Evolutionary conservation across 768 basidiomycete species (phyloP).

Genomic region (Trametes cinnabarina): DNA sequence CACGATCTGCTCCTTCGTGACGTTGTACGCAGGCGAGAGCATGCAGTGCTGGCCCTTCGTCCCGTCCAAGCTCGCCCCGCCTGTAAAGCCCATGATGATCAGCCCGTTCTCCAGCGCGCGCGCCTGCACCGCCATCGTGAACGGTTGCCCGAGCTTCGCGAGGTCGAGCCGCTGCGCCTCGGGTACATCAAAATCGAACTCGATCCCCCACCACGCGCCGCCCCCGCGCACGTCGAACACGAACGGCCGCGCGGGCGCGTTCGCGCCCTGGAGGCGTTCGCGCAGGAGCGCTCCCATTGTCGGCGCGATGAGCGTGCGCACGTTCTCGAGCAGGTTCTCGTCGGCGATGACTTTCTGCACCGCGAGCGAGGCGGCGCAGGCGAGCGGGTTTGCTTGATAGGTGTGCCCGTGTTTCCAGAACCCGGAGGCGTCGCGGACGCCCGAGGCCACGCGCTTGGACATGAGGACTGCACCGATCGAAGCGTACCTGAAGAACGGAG

Average conservation of each 20-base stretch:
- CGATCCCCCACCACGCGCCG: slow-evolving; percentile 82
- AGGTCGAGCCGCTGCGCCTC: slow-evolving; percentile 47
- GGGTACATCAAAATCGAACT: slow-evolving; percentile 64
- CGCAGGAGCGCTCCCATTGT: slow-evolving; percentile 55
- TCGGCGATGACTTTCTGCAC: slow-evolving; percentile 71
- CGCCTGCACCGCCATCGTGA: slow-evolving; percentile 71
- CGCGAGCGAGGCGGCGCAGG: slow-evolving; percentile 77
- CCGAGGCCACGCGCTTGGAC: slow-evolving; percentile 66
- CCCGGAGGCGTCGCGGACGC: slow-evolving; percentile 65
- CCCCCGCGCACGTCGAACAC: slow-evolving; percentile 81
- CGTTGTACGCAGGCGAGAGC: slow-evolving; percentile 78
- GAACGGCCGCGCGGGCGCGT: slow-evolving; percentile 59
- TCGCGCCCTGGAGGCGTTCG: slow-evolving; percentile 52
- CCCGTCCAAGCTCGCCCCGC: slow-evolving; percentile 67
- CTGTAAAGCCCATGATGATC: slow-evolving; percentile 71
- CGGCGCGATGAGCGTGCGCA: slow-evolving; percentile 51
- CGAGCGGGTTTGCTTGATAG: slow-evolving; percentile 74
- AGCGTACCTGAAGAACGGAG: slow-evolving; percentile 54
- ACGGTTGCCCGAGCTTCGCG: slow-evolving; percentile 32
- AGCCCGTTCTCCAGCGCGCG: slow-evolving; percentile 64
- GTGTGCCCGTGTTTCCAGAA: slow-evolving; percentile 85
- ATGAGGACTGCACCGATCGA: slow-evolving; percentile 82
- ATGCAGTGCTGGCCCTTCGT: slow-evolving; percentile 71
- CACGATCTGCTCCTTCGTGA: slow-evolving; percentile 66
- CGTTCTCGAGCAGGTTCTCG: slow-evolving; percentile 70